A percentile compares a stretch with the other conserved stretches of the same genome.
Conservation (phyloP, 306 rosid species). For the Casuarina cunninghamiana region DNA sequence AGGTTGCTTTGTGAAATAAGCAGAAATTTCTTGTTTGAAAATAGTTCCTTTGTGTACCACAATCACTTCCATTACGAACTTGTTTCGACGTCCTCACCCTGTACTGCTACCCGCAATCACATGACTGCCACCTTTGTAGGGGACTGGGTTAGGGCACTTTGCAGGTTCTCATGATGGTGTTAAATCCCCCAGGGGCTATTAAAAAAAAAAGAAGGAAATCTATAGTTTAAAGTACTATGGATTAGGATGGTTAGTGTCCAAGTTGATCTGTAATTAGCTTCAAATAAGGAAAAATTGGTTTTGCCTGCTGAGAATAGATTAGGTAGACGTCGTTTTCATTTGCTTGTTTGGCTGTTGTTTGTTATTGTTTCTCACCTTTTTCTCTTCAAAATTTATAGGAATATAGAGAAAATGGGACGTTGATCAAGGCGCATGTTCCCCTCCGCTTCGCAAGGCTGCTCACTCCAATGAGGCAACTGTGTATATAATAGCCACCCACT, state of each 20-base stretch:
- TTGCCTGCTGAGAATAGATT: not conserved
- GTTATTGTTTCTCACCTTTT: slow-evolving; percentile 16
- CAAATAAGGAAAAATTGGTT: not conserved
- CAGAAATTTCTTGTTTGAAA: not conserved
- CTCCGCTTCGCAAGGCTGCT: slow-evolving; percentile 91
- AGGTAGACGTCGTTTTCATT: not conserved
- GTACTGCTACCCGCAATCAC: not conserved
- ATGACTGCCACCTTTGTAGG: not conserved
- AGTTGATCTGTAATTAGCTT: not conserved
- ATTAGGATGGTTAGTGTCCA: not conserved
- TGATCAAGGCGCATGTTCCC: slow-evolving; percentile 88
- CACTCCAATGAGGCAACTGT: slow-evolving; percentile 87
- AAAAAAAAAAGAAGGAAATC: not conserved
- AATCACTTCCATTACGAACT: not conserved
- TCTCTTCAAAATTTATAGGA: slow-evolving; percentile 49
- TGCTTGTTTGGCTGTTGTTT: slow-evolving; percentile 6
- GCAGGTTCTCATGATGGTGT: not conserved
- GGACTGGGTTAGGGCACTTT: not conserved
- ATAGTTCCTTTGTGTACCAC: slow-evolving; percentile 5
- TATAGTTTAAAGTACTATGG: not conserved
- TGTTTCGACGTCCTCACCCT: not conserved
- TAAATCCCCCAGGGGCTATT: not conserved
- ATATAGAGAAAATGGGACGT: slow-evolving; percentile 80
- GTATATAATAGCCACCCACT: slow-evolving; percentile 22
- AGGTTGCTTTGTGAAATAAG: not conserved